Evolutionary conservation across 768 basidiomycete species (phyloP).

Genomic region (Dentipellis sp.): DNA sequence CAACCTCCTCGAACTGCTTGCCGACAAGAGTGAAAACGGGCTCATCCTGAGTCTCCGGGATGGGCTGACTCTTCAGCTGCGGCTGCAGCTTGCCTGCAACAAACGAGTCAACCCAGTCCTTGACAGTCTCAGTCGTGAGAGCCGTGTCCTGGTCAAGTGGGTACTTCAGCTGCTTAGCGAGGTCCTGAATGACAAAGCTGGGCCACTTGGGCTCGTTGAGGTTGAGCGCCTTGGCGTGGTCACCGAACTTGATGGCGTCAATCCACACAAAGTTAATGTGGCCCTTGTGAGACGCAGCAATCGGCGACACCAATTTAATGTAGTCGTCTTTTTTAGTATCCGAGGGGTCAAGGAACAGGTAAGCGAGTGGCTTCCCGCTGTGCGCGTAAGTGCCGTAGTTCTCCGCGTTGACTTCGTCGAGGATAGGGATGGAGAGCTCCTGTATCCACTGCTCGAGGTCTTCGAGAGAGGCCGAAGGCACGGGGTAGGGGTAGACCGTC

Average conservation of each 20-base stretch:
- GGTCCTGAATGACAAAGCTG: constrained; percentile 85
- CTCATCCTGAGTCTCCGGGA: constrained; percentile 79
- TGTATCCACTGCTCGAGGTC: constrained; percentile 73
- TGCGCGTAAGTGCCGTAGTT: constrained; percentile 83
- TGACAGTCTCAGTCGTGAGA: constrained; percentile 46
- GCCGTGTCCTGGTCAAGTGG: constrained; percentile 67
- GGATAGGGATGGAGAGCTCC: constrained; percentile 76
- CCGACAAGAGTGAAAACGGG: constrained; percentile 78
- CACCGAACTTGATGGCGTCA: constrained; percentile 89
- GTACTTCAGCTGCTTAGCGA: constrained; percentile 80
- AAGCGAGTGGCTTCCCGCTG: constrained; percentile 83
- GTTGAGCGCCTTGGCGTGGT: constrained; percentile 94
- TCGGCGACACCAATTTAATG: constrained; percentile 59
- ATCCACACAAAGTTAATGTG: constrained; percentile 98
- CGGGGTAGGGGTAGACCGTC: constrained; percentile 56
- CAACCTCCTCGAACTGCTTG: constrained; percentile 81
- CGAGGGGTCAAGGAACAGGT: constrained; percentile 85
- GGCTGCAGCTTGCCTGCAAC: constrained; percentile 68
- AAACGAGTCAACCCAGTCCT: constrained; percentile 54
- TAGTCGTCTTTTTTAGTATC: constrained; percentile 53
- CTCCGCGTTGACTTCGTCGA: constrained; percentile 90
- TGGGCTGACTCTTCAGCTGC: constrained; percentile 81
- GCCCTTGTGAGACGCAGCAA: constrained; percentile 75
- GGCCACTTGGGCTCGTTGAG: constrained; percentile 84
- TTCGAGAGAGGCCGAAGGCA: constrained; percentile 40